These are phyloP conservation scores for Sonneratia caseolaris DNA, from an alignment of 345 rosid species.

Conservation along the genomic window DNA sequence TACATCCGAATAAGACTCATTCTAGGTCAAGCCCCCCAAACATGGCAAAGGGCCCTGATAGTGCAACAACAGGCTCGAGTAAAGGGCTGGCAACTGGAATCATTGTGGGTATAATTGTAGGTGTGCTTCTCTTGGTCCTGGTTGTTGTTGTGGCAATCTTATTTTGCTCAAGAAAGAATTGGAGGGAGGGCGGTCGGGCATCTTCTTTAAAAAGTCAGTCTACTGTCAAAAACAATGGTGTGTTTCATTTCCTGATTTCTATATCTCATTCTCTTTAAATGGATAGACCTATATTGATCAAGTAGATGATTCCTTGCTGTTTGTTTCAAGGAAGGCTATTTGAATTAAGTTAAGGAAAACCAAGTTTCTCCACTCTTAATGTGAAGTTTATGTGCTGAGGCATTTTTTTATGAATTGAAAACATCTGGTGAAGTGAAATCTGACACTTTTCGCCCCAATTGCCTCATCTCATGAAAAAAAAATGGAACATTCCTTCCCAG, in stretches of 20 bases:
- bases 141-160: constrained; percentile 38
- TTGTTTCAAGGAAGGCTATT: no score
- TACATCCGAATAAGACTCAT: constrained; percentile 30
- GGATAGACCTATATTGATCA: not conserved
- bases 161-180: constrained; percentile 27
- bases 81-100: constrained; percentile 52
- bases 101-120: constrained; percentile 53
- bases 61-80: constrained; percentile 35
- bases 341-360: no score
- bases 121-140: constrained; percentile 43
- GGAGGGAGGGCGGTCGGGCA: constrained; percentile 9
- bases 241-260: not conserved
- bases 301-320: no score
- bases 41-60: constrained; percentile 23
- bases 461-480: no score
- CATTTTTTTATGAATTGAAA: no score
- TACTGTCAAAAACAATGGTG: constrained; percentile 11
- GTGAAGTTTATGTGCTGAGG: no score
- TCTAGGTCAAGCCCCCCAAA: constrained; percentile 31
- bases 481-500: no score
- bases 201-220: constrained; percentile 10
- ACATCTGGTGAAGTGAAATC: no score
- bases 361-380: no score
- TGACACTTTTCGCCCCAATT: no score
- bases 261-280: not conserved